Evolutionary conservation across 163 green algal genomes (phyloP).

Genomic region (Scenedesmus sp.): DNA sequence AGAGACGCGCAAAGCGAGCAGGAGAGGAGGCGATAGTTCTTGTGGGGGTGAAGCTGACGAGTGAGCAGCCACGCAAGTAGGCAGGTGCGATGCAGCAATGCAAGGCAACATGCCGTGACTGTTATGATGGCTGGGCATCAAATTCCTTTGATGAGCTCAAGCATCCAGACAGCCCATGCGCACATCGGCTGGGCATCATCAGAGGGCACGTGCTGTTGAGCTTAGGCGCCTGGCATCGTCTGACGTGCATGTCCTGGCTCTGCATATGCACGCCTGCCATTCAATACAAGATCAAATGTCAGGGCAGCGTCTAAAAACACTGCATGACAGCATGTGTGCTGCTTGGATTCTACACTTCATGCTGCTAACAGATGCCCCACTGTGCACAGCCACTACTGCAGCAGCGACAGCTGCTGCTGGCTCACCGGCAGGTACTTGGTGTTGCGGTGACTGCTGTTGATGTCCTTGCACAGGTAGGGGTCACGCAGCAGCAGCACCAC

Average conservation of each 20-base stretch:
- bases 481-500: slow-evolving; percentile 95
- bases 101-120: not conserved
- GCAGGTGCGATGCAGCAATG: not conserved
- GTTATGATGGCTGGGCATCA: not conserved
- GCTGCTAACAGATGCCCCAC: not conserved
- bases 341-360: not conserved
- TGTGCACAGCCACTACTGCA: not conserved
- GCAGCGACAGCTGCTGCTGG: not conserved
- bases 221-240: too few relatives aligned
- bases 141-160: not conserved
- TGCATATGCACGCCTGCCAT: too few relatives aligned
- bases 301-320: too few relatives aligned
- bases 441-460: slow-evolving; percentile 95
- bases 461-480: slow-evolving; percentile 85
- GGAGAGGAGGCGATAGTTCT: too few relatives aligned
- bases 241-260: too few relatives aligned
- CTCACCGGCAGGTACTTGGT: slow-evolving; percentile 89
- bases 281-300: too few relatives aligned
- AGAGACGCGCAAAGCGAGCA: too few relatives aligned
- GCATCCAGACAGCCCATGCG: not conserved
- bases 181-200: not conserved
- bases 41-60: too few relatives aligned
- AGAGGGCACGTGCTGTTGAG: not conserved
- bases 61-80: not conserved
- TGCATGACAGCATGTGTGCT: not conserved